Conservation (phyloP, 768 basidiomycete genomes). For the Symmetrospora coprosmae region DNA sequence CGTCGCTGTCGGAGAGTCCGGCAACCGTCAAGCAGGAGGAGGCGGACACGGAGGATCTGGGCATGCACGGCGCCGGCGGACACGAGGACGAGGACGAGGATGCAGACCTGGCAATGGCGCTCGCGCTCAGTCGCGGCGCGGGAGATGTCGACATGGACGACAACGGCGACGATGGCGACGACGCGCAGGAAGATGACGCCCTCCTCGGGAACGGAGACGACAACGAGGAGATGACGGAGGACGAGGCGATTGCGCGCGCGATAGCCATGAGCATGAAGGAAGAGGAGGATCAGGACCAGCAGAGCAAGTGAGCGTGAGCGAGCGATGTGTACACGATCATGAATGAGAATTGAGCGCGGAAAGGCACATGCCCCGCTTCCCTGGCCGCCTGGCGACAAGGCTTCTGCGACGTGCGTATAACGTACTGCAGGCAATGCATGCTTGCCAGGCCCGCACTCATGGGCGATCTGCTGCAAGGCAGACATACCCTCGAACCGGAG, state of each 20-base stretch:
- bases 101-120: conserved; percentile 56
- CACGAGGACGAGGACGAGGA: conserved; percentile 71
- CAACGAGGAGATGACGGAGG: conserved; percentile 58
- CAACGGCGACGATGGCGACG: conserved; percentile 43
- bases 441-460: no score
- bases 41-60: conserved; percentile 20
- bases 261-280: conserved; percentile 45
- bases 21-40: conserved; percentile 32
- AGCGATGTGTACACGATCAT: background rate
- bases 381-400: no score
- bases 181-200: conserved; percentile 25
- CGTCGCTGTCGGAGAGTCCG: conserved; percentile 18
- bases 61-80: no score
- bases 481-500: background rate
- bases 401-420: no score
- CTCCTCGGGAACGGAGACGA: conserved; percentile 40
- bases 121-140: conserved; percentile 46
- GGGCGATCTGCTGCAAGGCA: no score
- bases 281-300: conserved; percentile 43
- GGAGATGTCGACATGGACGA: conserved; percentile 44
- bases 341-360: background rate
- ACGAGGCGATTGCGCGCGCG: conserved; percentile 75
- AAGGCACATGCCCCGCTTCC: background rate
- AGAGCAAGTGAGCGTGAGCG: background rate
- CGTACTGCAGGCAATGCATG: no score